Evolutionary conservation across 164 flowering plant species (phyloP), one percentile per base, ranked within the genome.

Genomic region (Vitis amurensis): DNA sequence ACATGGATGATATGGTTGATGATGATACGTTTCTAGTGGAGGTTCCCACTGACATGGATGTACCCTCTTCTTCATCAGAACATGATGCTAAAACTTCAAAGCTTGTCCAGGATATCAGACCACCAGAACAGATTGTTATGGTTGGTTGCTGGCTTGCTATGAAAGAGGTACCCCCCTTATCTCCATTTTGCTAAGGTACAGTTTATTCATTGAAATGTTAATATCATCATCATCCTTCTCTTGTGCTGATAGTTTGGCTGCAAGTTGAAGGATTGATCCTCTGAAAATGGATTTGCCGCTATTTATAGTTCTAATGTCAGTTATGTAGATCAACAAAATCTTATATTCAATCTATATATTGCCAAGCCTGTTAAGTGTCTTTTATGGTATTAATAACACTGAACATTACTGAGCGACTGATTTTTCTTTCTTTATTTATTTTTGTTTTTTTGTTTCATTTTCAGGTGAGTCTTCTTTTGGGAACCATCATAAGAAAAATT

Each of bases 81-180:
- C 67, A 23, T 61, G 83, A 79, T 64, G 83, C 53, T 14, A 77
- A 69, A 52, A 71, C 68, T 55, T 59, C 63, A 61, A 80, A 82
- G 65, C 66, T 31, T 19, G 57, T 55, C 61, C 81, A 73, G 64
- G 84, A 76, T 77, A 76, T 27, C 13, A 80, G 82, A 72, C 78
- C 84, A 61, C 72, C 89, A 50, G 94, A 89, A 63, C 99, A 95
- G 81, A 76, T 86, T 73, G 95, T 95, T 29, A 93, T 95, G 99
- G 97, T 95, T 80, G 98, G 97, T 68, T 91, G 98, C 77, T 95
- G 99, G 99, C 97, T 95, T 70, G 98, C 99, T 47, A 95, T 95
- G 97, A 95, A 95, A 82, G 99, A 95, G 98, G 99, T 93, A 83
- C 6, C 44, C 44, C 2, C 15, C 9, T 64, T 13, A 47, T 70